Conservation (phyloP, 2,329 filamentous ascomycete genomes). For the Lachnellula occidentalis region DNA sequence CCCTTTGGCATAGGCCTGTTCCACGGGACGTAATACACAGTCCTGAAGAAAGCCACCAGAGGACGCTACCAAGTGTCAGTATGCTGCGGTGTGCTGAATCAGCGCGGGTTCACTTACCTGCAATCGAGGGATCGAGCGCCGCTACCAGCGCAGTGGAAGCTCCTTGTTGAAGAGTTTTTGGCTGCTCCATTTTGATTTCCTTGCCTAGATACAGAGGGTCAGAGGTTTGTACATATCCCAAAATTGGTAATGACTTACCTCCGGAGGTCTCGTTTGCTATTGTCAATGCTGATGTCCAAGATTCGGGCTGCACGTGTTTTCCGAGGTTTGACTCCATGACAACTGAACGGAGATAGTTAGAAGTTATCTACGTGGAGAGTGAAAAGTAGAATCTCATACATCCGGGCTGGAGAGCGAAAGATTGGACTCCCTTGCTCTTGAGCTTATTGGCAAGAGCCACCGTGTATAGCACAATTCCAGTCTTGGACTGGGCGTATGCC, state of each 20-base stretch:
- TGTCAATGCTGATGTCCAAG: no score
- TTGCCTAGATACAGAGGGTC: background rate
- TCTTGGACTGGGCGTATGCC: slow-evolving; percentile 34
- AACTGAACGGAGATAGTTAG: no score
- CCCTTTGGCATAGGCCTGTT: background rate
- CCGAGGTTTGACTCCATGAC: background rate
- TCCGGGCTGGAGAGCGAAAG: slow-evolving; percentile 30
- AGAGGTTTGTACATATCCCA: background rate
- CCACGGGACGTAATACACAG: background rate
- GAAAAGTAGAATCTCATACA: background rate
- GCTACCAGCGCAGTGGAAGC: slow-evolving; percentile 32
- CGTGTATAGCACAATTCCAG: slow-evolving; percentile 32
- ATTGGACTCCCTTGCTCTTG: slow-evolving; percentile 18
- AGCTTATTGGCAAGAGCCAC: slow-evolving; percentile 18
- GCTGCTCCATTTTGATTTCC: background rate
- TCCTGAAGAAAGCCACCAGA: no score
- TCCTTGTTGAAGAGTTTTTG: slow-evolving; percentile 9
- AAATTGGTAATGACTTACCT: no score
- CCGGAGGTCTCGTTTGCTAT: no score
- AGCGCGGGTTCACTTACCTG: background rate
- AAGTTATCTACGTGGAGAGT: no score
- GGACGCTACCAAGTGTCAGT: background rate
- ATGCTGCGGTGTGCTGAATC: slow-evolving; percentile 26
- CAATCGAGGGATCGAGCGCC: slow-evolving; percentile 34
- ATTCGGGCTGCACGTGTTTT: background rate